These are phyloP conservation scores for Sporothrix globosa DNA, from an alignment of 2,329 filamentous ascomycete genomes.

Conservation along the genomic window DNA sequence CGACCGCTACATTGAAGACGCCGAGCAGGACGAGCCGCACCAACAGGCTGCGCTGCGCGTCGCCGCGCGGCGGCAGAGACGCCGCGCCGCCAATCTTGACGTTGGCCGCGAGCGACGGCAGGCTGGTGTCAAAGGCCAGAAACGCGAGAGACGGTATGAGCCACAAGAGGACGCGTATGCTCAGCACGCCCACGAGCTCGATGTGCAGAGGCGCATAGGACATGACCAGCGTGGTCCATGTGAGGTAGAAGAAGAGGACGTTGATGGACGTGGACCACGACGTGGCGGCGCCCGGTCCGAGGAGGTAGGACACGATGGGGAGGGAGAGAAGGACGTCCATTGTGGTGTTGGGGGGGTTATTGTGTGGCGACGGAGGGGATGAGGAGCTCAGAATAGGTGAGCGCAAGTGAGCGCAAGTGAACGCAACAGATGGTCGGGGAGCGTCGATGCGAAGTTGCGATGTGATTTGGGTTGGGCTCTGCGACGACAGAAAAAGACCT, in stretches of 20 bases:
- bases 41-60: constrained; percentile 40
- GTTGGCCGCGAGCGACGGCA: constrained; percentile 69
- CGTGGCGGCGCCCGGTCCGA: constrained; percentile 61
- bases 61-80: constrained; percentile 53
- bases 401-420: neutral
- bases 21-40: constrained; percentile 47
- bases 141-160: constrained; percentile 73
- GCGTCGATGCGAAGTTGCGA: neutral
- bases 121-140: constrained; percentile 69
- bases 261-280: constrained; percentile 81
- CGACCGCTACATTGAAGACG: constrained; percentile 51
- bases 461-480: neutral
- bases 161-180: constrained; percentile 70
- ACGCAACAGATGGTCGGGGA: neutral
- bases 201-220: constrained; percentile 75
- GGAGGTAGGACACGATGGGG: constrained; percentile 70
- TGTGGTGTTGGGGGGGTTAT: neutral
- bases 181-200: constrained; percentile 71
- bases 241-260: constrained; percentile 86
- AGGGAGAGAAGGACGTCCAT: constrained; percentile 73
- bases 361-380: neutral
- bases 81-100: constrained; percentile 68
- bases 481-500: neutral
- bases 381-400: neutral
- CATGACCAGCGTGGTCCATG: constrained; percentile 81